A percentile compares a stretch with the other conserved stretches of the same genome.
phyloP scores from a whole-genome alignment of 2,329 filamentous ascomycete genomes.

The Lecanicillium sp. region DNA sequence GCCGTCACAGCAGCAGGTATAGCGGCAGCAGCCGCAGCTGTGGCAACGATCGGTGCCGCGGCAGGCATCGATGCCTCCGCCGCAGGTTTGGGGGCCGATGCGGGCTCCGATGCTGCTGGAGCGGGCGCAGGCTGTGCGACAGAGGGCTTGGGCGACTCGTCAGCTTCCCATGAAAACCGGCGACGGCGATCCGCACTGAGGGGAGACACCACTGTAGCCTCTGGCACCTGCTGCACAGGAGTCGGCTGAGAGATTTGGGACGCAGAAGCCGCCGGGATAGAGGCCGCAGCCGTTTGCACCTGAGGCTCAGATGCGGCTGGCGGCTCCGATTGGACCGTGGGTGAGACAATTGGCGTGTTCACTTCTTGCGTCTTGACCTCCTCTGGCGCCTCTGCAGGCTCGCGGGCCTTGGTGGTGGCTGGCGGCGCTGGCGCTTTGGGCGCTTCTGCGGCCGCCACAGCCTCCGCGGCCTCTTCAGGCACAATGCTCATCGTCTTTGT shows the following conservation, averaged over 20 bases:
- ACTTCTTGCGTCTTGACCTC: neutral
- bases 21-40: neutral
- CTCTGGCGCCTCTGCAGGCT: neutral
- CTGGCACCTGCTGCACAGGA: neutral
- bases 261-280: neutral
- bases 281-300: neutral
- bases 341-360: too few relatives aligned
- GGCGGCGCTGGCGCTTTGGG: neutral
- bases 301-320: neutral
- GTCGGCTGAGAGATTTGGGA: neutral
- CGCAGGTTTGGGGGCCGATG: neutral
- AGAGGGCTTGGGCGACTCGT: constrained; percentile 13
- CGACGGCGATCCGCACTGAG: constrained; percentile 18
- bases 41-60: neutral
- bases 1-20: constrained; percentile 14
- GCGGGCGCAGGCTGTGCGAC: neutral
- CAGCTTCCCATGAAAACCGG: constrained; percentile 35
- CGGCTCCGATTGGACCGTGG: neutral
- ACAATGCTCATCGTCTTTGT: neutral
- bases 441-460: neutral
- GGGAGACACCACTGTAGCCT: neutral
- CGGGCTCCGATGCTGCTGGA: neutral
- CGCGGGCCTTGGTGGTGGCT: neutral
- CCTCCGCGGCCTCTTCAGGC: neutral
- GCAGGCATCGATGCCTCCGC: neutral